Conservation (phyloP, 345 rosid species). For the Gossypioides kirkii region DNA sequence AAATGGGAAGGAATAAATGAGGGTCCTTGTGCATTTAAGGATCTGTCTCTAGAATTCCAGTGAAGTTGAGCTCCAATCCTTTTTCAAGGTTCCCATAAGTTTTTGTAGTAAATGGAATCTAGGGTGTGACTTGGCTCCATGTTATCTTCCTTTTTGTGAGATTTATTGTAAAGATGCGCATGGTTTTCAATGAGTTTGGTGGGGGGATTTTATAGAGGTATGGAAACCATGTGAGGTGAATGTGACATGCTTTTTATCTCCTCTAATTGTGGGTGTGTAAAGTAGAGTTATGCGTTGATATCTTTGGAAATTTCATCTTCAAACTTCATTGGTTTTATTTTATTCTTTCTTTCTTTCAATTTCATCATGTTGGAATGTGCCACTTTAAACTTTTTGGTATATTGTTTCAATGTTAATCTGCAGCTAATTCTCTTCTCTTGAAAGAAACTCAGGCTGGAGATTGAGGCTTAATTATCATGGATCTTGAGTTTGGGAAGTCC, state of each 20-base stretch:
- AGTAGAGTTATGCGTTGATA: conserved; percentile 27
- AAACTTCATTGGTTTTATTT: neutral
- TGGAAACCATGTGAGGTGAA: conserved; percentile 51
- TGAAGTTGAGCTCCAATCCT: conserved; percentile 25
- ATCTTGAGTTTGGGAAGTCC: conserved; percentile 53
- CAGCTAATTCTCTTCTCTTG: conserved; percentile 19
- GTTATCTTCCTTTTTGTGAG: conserved; percentile 9
- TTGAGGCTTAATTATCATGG: conserved; percentile 40
- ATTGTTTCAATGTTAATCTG: conserved; percentile 28
- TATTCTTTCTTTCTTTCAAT: neutral
- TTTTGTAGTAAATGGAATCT: conserved; percentile 8
- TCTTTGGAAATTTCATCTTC: conserved; percentile 19
- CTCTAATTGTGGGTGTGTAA: conserved; percentile 26
- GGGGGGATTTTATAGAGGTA: conserved; percentile 34
- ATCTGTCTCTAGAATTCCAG: conserved; percentile 9
- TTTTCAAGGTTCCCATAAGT: conserved; percentile 11
- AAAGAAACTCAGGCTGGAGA: conserved; percentile 15
- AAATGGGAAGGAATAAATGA: conserved; percentile 26
- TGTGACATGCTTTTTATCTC: conserved; percentile 39
- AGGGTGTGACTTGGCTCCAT: conserved; percentile 10
- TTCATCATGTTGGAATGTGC: conserved; percentile 11
- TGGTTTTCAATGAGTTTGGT: conserved; percentile 32
- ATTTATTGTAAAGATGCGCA: conserved; percentile 11
- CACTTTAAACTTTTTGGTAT: neutral
- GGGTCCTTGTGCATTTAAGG: conserved; percentile 41